phyloP scores from a whole-genome alignment of 768 basidiomycete genomes.

The Tricholoma hemisulphureum region DNA sequence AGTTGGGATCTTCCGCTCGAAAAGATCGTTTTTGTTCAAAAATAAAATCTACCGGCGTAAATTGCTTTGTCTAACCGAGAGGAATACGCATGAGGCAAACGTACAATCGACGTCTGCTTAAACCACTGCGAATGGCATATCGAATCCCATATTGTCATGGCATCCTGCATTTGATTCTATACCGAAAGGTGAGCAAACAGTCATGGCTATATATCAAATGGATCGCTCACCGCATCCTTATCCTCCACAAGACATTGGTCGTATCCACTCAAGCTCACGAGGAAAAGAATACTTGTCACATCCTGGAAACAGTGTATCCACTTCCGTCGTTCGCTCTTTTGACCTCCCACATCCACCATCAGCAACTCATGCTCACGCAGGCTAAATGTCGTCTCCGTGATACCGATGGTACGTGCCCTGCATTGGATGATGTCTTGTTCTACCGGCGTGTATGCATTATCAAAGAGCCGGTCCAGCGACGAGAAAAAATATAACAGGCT shows the following conservation, averaged over 20 bases:
- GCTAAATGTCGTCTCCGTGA: conserved; percentile 83
- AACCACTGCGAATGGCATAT: conserved; percentile 99
- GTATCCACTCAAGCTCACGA: conserved; percentile 90
- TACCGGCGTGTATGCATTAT: conserved; percentile 65
- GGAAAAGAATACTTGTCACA: conserved; percentile 88
- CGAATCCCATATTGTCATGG: conserved; percentile 98
- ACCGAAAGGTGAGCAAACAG: background rate
- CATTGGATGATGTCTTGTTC: conserved; percentile 89
- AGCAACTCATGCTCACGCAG: conserved; percentile 80
- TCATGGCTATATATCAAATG: background rate
- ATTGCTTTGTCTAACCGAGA: too few species aligned
- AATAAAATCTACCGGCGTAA: conserved; percentile 89
- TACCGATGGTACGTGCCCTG: conserved; percentile 86
- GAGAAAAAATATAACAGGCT: conserved; percentile 78
- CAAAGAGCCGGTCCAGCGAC: conserved; percentile 77
- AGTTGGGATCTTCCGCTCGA: conserved; percentile 73
- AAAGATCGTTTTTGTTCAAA: conserved; percentile 95
- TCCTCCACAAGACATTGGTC: conserved; percentile 95
- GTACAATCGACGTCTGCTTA: conserved; percentile 86
- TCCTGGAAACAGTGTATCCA: conserved; percentile 97
- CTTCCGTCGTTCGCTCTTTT: conserved; percentile 90
- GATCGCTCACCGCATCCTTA: conserved; percentile 71
- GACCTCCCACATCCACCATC: conserved; percentile 93
- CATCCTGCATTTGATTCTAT: conserved; percentile 98
- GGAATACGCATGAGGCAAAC: conserved; percentile 24